Evolutionary conservation across 345 rosid species (phyloP), one percentile per base, ranked within the genome.

Genomic region (Pistacia vera): DNA sequence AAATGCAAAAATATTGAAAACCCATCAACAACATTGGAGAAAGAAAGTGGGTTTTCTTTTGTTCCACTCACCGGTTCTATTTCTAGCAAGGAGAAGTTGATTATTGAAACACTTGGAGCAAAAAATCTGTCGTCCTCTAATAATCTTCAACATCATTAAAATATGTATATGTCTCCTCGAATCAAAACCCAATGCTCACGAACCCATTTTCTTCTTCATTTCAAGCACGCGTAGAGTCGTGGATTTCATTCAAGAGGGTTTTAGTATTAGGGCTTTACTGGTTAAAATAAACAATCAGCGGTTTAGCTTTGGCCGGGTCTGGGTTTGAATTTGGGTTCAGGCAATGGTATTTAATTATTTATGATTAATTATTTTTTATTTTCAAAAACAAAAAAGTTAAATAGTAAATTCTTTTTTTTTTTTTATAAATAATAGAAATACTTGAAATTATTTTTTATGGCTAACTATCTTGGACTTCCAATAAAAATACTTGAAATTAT

Each of bases 81-180:
- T 67, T 28, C 66, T 41, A 28, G 30, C 51, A 33, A 57, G 22
- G 22, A 70, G 52, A 35, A 44, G 57, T 25, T 46, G 52, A 28
- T 52, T 25, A 20, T 48, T 48, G 13, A 59, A 25, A 66, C 4
- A 5, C 62, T 64, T 56, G 71, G 58, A 41, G 46, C 46, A 41
- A 41, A 41, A 41, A 5, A 41, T 41, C 46, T 41, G 46, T 14
- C 57, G 57, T 13, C 17, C 77, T 63, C 75, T 72, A 2, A 44
- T 8, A 56, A 56, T 25, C 75, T 63, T 72, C 83, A 81, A 46
- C 68, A 73, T 63, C 68, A 4, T 54, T 41, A 41, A 41, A 5
- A 5, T 5, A 41, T 8, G 1, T 6, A 41, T 41, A 41, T 41
- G 46, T 6, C n/a, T 67, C 16, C 36, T 11, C 46, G 25, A 46